Evolutionary conservation across 441 rosid genomes (phyloP).

Genomic region (Aquilaria agallochum): DNA sequence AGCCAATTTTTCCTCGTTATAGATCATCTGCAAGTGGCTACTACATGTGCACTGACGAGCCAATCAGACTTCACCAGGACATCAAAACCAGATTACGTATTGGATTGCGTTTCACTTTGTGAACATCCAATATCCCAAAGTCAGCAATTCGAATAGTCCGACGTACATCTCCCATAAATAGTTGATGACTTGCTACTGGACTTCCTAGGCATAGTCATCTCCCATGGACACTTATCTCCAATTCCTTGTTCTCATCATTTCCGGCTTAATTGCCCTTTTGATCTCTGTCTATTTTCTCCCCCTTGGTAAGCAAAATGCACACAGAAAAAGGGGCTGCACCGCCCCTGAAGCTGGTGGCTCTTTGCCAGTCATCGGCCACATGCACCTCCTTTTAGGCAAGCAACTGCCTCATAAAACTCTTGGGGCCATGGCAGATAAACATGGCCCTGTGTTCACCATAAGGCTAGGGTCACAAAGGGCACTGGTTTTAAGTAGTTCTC

Average conservation of each 20-base stretch:
- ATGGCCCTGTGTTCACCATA: slow-evolving; percentile 30
- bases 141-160: too few relatives aligned
- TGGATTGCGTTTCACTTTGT: too few relatives aligned
- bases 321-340: neutral
- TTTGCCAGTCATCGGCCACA: slow-evolving; percentile 39
- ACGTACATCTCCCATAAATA: too few relatives aligned
- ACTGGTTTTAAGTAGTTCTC: slow-evolving; percentile 26
- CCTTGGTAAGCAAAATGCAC: neutral
- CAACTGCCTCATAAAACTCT: slow-evolving; percentile 20
- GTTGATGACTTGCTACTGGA: too few relatives aligned
- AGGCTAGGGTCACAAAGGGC: slow-evolving; percentile 22
- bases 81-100: too few relatives aligned
- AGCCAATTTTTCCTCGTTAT: too few relatives aligned
- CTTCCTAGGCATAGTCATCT: neutral
- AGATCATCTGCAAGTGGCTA: too few relatives aligned
- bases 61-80: too few relatives aligned
- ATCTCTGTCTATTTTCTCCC: slow-evolving; percentile 8
- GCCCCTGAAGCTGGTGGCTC: slow-evolving; percentile 26
- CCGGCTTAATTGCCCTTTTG: slow-evolving; percentile 12
- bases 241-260: slow-evolving; percentile 6
- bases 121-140: too few relatives aligned
- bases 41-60: too few relatives aligned
- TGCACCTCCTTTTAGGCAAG: slow-evolving; percentile 17
- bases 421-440: slow-evolving; percentile 25
- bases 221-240: slow-evolving; percentile 21